Evolutionary conservation across 768 basidiomycete genomes (phyloP).

Genomic region (Lactarius indigo): DNA sequence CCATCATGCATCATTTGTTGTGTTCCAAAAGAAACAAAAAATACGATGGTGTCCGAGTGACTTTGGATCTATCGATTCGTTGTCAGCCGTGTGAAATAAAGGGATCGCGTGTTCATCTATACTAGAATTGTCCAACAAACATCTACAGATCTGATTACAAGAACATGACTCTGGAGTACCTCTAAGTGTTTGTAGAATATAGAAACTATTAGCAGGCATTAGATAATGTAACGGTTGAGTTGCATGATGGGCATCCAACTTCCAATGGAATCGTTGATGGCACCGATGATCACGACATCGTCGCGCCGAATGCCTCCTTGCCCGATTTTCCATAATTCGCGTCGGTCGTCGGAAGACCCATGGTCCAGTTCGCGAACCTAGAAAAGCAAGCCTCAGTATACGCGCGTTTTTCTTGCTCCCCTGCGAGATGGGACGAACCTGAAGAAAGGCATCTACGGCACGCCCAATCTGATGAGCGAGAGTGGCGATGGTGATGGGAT

Average conservation of each 20-base stretch:
- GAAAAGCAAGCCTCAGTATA: background rate
- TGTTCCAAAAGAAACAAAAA: too few species aligned
- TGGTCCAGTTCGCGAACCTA: background rate
- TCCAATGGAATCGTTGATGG: background rate
- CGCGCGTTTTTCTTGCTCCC: background rate
- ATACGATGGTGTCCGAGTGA: too few species aligned
- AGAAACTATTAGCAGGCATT: background rate
- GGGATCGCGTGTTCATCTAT: background rate
- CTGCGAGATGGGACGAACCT: background rate
- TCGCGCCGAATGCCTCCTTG: background rate
- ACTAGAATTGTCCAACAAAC: background rate
- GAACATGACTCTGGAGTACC: background rate
- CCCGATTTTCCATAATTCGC: background rate
- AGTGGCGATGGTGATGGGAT: background rate
- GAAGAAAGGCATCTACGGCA: background rate
- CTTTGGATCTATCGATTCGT: too few species aligned
- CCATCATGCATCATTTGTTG: too few species aligned
- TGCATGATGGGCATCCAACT: conserved; percentile 5
- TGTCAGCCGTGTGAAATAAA: too few species aligned
- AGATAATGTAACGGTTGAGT: background rate
- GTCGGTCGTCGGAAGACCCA: background rate
- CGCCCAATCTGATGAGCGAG: background rate
- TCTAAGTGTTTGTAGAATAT: background rate
- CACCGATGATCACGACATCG: conserved; percentile 2
- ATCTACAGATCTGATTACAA: background rate